Conservation (phyloP, 164 flowering plant species). For the Macadamia tetraphylla region DNA sequence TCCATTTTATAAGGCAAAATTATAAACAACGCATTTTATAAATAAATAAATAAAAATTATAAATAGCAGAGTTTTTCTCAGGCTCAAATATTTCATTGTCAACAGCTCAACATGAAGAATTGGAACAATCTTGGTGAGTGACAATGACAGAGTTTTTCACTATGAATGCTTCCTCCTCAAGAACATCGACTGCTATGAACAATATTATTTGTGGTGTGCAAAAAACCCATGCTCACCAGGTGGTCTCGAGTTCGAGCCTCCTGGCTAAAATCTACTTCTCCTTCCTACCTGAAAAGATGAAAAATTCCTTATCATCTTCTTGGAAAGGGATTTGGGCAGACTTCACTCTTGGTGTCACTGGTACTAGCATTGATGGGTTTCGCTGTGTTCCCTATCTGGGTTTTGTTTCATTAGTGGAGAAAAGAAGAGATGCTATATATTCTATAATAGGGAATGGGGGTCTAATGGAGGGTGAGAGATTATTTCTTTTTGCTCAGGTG, state of each 20-base stretch:
- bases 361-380: conserved; percentile 20
- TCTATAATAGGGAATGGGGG: too few species aligned
- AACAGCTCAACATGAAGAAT: conserved; percentile 53
- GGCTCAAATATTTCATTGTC: conserved; percentile 72
- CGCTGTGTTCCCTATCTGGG: neutral
- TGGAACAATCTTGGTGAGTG: conserved; percentile 68
- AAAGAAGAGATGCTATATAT: neutral
- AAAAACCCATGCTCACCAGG: too few species aligned
- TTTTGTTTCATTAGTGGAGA: neutral
- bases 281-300: conserved; percentile 16
- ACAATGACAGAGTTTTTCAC: conserved; percentile 75
- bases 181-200: conserved; percentile 4
- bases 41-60: too few species aligned
- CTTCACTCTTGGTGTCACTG: conserved; percentile 19
- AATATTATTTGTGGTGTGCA: too few species aligned
- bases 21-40: too few species aligned
- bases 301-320: neutral
- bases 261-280: conserved; percentile 6
- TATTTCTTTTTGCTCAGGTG: neutral
- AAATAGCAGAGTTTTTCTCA: conserved; percentile 17
- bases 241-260: too few species aligned
- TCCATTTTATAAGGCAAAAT: too few species aligned
- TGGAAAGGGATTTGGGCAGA: neutral
- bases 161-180: conserved; percentile 36
- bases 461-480: neutral